These are phyloP conservation scores for Trichoderma sp. DNA, from an alignment of 2,329 filamentous ascomycete species.

Conservation along the genomic window DNA sequence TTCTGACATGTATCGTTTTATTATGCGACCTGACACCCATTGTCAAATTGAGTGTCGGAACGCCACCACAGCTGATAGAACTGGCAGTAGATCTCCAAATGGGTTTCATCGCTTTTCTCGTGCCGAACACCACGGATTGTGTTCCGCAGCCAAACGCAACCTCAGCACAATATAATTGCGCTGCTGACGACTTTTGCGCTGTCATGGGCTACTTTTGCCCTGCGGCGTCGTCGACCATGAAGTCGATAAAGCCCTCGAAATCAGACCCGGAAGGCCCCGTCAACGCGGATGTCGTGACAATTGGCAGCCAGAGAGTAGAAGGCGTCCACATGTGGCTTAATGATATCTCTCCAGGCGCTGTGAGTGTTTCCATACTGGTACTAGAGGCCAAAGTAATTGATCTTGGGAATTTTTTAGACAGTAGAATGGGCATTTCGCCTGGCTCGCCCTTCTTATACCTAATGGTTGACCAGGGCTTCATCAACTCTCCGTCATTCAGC, in stretches of 20 bases:
- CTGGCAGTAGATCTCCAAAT: not conserved
- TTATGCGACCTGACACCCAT: not conserved
- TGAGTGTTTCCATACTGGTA: not conserved
- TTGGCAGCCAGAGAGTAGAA: not conserved
- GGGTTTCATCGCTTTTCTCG: not conserved
- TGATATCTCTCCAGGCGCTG: not conserved
- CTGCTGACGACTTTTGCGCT: not conserved
- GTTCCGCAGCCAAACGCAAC: not conserved
- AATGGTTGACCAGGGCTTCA: not conserved
- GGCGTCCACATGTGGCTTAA: not conserved
- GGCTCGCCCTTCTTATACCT: not conserved
- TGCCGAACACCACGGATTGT: not conserved
- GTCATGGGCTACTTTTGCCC: not conserved
- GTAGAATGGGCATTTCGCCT: not conserved
- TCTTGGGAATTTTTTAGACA: not conserved
- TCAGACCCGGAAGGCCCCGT: not conserved
- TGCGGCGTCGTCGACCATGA: not conserved
- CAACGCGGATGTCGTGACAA: not conserved
- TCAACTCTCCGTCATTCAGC: not conserved
- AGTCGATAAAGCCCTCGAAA: not conserved
- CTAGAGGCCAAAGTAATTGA: not conserved
- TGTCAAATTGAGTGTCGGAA: not conserved
- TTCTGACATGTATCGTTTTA: not conserved
- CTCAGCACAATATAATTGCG: not conserved
- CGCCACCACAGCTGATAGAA: not conserved